Base-by-base conservation (phyloP, 805 yeast species). In the Schwanniomyces yamadae region DNA sequence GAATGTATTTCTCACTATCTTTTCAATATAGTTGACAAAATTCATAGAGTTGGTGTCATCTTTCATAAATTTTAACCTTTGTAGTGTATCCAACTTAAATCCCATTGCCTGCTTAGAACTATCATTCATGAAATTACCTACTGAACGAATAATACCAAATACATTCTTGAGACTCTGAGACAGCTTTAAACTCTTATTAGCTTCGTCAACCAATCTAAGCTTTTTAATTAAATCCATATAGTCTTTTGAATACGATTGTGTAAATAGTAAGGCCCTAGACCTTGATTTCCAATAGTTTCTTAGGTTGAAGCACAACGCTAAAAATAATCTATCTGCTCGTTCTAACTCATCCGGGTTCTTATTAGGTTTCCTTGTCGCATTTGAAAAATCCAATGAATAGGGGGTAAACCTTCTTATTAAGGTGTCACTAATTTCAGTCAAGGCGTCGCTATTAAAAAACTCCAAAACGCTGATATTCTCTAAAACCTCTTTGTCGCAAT, bases 121-220 rank as follows among this genome's bases (percentile, higher is more conserved):
- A 51, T 89, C 96, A 57, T 95, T 93, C 99, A 93, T 93, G 57
- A 82, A 91, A 58, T 93, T 93, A 40, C 99, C 99, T 33, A 93
- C 93, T 4, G 90, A 82, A 44, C 90, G 68, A 42, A 93, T 91
- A 31, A 93, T 78, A 38, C 86, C 89, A 52, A 95, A 75, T 11
- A 93, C 80, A 37, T 78, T 75, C 42, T 80, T 76, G 52, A 95
- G 70, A 34, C 79, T 77, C 12, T 74, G 75, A 1, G 96, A 86
- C 17, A 73, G 68, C 42, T 76, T 75, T 24, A 91, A 70, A 28
- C 80, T 71, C 26, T 74, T 75, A 27, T 82, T 78, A 0, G 96
- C 96, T 15, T 69, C 71, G 49, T 90, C 97, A 22, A 93, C 63
- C 30, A 72, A 53, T 40, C 81, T 74, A 35, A 93, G 64, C 55